A percentile compares a stretch with the other conserved stretches of the same genome.
phyloP scores from a whole-genome alignment of 1,284 basidiomycete species.

The Trichosporon ovoides region DNA sequence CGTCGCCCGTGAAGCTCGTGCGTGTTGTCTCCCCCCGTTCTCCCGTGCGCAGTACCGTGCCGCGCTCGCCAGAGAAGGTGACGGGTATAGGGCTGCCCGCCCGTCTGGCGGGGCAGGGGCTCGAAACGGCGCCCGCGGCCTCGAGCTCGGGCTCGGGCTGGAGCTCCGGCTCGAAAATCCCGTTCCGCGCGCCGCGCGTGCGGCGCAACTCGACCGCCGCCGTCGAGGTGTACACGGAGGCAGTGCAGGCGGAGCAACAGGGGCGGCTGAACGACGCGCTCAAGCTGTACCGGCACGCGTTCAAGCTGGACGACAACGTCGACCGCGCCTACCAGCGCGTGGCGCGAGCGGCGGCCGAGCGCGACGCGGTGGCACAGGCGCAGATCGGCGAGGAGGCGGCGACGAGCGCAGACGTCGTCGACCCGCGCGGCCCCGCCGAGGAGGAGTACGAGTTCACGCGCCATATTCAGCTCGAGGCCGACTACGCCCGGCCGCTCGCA shows the following conservation, averaged over 20 bases:
- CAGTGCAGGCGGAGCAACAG: conserved; percentile 65
- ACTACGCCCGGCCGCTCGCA: conserved; percentile 31
- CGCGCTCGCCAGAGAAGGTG: background rate
- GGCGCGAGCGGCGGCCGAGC: conserved; percentile 8
- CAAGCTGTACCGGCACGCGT: conserved; percentile 67
- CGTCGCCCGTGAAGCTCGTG: background rate
- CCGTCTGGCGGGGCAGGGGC: background rate
- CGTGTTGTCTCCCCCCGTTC: background rate
- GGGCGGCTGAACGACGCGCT: conserved; percentile 70
- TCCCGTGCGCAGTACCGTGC: background rate
- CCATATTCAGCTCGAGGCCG: conserved; percentile 41
- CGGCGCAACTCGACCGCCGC: conserved; percentile 48
- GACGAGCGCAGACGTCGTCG: conserved; percentile 35
- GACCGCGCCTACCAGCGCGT: conserved; percentile 33
- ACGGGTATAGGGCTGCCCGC: background rate
- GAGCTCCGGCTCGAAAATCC: conserved; percentile 10
- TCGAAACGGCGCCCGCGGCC: background rate
- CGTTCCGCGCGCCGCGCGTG: conserved; percentile 16
- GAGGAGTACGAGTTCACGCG: conserved; percentile 43
- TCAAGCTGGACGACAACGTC: conserved; percentile 58
- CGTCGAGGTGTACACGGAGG: conserved; percentile 62
- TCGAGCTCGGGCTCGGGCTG: background rate
- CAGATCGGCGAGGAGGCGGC: conserved; percentile 9
- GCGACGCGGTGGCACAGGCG: background rate
- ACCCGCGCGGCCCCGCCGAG: conserved; percentile 28